Evolutionary conservation across 495 filamentous ascomycete genomes (phyloP), one percentile per base, ranked within the genome.

Genomic region (Annulohypoxylon moriforme): DNA sequence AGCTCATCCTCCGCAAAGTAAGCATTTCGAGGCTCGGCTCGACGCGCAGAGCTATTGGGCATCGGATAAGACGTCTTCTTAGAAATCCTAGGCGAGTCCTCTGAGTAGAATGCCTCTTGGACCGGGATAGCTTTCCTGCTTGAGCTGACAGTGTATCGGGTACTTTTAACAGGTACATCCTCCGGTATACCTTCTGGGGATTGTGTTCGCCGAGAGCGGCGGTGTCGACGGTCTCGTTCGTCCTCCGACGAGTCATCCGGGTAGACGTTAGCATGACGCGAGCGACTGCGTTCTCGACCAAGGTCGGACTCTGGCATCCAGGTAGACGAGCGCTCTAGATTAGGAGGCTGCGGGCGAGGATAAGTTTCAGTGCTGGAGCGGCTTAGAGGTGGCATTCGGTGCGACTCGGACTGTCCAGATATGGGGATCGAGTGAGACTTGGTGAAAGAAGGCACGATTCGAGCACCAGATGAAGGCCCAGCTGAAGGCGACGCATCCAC

Each of bases 361-460:
- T 57, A 74, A 20, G n/a, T 53, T 1, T 76, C 74, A 11, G 74
- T 76, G 14, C 61, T 71, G 0, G 74, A 60, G n/a, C 70, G 71
- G 22, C 31, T 47, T 5, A 69, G 65, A 49, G 36, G 74, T 5
- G 75, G 75, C 22, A 63, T 59, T 16, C 80, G 67, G 31, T 50
- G 67, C 14, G 25, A 76, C 38, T 76, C 71, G 31, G 77, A 73
- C 5, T 72, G 72, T 34, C 34, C 69, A 11, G 76, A 42, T 53
- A 78, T 78, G 14, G 79, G 78, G 11, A 78, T 76, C 7, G 81
- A 74, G 46, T 78, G 69, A n/a, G 80, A 73, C 60, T 82, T 81
- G 22, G 64, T 18, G 14, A 79, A 72, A 11, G 64, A 27, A 20
- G 82, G 80, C 22, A 77, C 63, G 6, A 68, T 42, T 47, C 79